These are phyloP conservation scores for Wickerhamomyces sydowiorum DNA, from an alignment of 805 yeast species.

Conservation along the genomic window DNA sequence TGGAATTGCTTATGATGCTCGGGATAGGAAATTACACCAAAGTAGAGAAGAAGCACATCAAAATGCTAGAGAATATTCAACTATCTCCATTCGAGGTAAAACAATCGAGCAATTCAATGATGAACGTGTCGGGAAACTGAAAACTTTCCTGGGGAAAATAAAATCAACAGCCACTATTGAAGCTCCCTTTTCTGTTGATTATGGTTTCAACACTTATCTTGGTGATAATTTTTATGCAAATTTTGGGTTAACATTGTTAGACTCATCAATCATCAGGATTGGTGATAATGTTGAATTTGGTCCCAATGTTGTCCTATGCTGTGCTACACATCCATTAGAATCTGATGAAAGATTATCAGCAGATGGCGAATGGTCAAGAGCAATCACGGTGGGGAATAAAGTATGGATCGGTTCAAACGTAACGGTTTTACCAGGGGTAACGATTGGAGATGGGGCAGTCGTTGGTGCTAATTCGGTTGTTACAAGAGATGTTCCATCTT, in stretches of 20 bases:
- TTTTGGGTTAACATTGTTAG: slow-evolving; percentile 48
- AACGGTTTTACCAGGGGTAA: slow-evolving; percentile 58
- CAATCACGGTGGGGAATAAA: slow-evolving; percentile 53
- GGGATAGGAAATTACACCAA: slow-evolving; percentile 21
- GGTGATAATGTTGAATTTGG: slow-evolving; percentile 59
- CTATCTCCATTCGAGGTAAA: slow-evolving; percentile 20
- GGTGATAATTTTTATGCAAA: slow-evolving; percentile 60
- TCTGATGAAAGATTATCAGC: slow-evolving; percentile 32
- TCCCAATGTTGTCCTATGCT: slow-evolving; percentile 52
- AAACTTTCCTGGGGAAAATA: slow-evolving; percentile 41
- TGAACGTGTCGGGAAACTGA: slow-evolving; percentile 33
- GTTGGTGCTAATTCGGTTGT: slow-evolving; percentile 71
- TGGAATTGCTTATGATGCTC: slow-evolving; percentile 38
- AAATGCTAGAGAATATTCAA: slow-evolving; percentile 21
- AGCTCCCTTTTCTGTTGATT: slow-evolving; percentile 59
- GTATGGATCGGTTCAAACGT: slow-evolving; percentile 64
- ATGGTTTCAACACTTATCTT: slow-evolving; percentile 53
- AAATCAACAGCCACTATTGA: slow-evolving; percentile 36
- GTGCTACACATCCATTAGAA: slow-evolving; percentile 63
- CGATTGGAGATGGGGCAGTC: slow-evolving; percentile 54
- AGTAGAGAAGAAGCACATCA: slow-evolving; percentile 24
- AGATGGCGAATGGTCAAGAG: slow-evolving; percentile 45
- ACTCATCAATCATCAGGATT: slow-evolving; percentile 53
- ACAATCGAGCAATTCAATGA: slow-evolving; percentile 23
- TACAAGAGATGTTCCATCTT: slow-evolving; percentile 47